phyloP scores from a whole-genome alignment of 2,329 filamentous ascomycete species.

The Ascochyta rabiei region DNA sequence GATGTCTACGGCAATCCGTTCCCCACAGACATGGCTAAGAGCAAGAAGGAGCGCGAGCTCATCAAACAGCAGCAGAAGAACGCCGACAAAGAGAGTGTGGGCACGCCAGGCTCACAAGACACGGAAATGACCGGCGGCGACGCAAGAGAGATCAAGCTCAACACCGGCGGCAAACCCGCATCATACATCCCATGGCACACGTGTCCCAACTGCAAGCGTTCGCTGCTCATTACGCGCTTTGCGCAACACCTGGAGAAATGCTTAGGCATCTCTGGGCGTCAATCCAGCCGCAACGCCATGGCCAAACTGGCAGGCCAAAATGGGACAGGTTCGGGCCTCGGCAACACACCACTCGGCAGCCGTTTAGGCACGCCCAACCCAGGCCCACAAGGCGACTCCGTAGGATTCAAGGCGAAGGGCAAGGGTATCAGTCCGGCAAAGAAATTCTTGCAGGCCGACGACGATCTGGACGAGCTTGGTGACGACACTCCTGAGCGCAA shows the following conservation, averaged over 20 bases:
- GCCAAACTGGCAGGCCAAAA: conserved; percentile 51
- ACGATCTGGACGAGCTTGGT: conserved; percentile 40
- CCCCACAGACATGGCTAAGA: conserved; percentile 76
- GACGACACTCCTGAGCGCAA: conserved; percentile 51
- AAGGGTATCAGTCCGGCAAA: conserved; percentile 46
- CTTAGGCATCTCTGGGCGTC: conserved; percentile 62
- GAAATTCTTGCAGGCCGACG: conserved; percentile 30
- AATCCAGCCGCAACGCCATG: conserved; percentile 57
- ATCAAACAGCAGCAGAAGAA: conserved; percentile 51
- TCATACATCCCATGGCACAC: conserved; percentile 60
- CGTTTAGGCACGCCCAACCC: conserved; percentile 51
- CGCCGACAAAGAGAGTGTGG: conserved; percentile 51
- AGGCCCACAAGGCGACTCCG: conserved; percentile 37
- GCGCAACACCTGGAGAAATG: conserved; percentile 68
- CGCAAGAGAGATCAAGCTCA: conserved; percentile 54
- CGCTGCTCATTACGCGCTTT: conserved; percentile 65
- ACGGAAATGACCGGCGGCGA: conserved; percentile 46
- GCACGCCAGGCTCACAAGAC: conserved; percentile 54
- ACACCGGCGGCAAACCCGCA: conserved; percentile 54
- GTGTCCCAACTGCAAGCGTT: conserved; percentile 66
- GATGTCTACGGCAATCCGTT: conserved; percentile 86
- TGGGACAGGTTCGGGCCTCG: conserved; percentile 47
- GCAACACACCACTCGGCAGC: conserved; percentile 52
- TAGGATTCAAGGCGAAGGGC: conserved; percentile 32
- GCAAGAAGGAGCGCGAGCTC: conserved; percentile 71